A percentile compares a stretch with the other conserved stretches of the same genome.
Conservation (phyloP, 345 rosid species). For the Moricandia moricandioides region DNA sequence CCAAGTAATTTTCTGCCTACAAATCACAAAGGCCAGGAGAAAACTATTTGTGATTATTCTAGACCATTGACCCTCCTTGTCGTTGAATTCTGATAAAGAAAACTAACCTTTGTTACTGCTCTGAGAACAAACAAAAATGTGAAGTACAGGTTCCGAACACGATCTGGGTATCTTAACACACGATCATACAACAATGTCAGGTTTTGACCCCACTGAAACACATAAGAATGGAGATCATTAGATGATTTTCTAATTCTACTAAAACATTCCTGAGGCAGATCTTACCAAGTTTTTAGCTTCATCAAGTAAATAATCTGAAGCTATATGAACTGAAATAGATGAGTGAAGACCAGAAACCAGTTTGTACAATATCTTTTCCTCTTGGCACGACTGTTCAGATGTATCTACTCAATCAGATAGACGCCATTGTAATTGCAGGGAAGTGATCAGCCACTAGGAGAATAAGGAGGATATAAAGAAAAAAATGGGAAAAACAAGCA, state of each 20-base stretch:
- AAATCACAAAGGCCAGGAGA: conserved; percentile 18
- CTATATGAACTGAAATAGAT: conserved; percentile 86
- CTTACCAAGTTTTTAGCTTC: conserved; percentile 64
- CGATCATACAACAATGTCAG: conserved; percentile 74
- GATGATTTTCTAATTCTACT: not conserved
- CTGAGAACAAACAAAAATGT: conserved; percentile 90
- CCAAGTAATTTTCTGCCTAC: conserved; percentile 80
- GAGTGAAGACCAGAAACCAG: conserved; percentile 96
- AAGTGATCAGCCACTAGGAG: not conserved
- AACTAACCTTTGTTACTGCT: conserved; percentile 73
- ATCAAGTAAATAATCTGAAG: conserved; percentile 85
- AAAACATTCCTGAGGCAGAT: not conserved
- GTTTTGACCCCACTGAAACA: conserved; percentile 94
- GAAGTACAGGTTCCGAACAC: conserved; percentile 85
- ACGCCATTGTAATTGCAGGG: conserved; percentile 9
- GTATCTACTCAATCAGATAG: conserved; percentile 51
- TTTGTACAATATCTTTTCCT: conserved; percentile 82
- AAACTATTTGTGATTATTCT: not conserved
- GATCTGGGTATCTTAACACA: conserved; percentile 79
- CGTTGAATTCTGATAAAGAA: not conserved
- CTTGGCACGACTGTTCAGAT: conserved; percentile 73
- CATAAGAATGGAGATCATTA: conserved; percentile 6
- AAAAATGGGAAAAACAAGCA: not conserved
- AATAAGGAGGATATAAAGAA: not conserved
- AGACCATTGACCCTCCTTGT: not conserved